Evolutionary conservation across 208 protist genomes (phyloP).

Genomic region (Leishmania turanica): DNA sequence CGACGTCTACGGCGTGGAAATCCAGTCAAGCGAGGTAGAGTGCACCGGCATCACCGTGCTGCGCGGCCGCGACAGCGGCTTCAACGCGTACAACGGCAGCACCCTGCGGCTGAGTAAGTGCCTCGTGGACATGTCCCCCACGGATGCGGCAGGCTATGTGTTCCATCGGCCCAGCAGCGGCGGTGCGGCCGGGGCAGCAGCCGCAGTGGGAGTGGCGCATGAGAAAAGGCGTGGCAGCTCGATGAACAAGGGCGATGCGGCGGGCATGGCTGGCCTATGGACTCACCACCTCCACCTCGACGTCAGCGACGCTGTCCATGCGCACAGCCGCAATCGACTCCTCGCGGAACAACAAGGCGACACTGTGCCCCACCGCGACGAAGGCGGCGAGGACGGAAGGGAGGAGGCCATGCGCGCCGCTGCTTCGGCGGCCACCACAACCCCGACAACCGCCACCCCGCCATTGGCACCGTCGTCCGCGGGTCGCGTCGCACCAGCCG

Average conservation of each 20-base stretch:
- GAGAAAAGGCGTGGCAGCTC: not conserved
- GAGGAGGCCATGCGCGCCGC: not conserved
- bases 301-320: not conserved
- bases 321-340: slow-evolving; percentile 1
- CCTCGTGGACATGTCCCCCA: slow-evolving; percentile 44
- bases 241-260: not conserved
- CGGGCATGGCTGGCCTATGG: not conserved
- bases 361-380: not conserved
- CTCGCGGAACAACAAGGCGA: not conserved
- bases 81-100: slow-evolving; percentile 64
- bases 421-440: not conserved
- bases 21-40: slow-evolving; percentile 42
- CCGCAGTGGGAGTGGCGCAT: not conserved
- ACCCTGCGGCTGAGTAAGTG: slow-evolving; percentile 36
- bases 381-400: not conserved
- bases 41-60: slow-evolving; percentile 53
- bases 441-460: not conserved
- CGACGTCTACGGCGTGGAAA: slow-evolving; percentile 64
- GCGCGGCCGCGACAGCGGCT: slow-evolving; percentile 55
- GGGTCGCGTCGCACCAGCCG: not conserved
- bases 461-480: not conserved
- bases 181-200: not conserved
- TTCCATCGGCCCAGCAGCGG: slow-evolving; percentile 7
- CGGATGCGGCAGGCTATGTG: slow-evolving; percentile 19
- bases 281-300: slow-evolving; percentile 8